Conservation (phyloP, 2,329 filamentous ascomycete species). For the Microcera coccophila region DNA sequence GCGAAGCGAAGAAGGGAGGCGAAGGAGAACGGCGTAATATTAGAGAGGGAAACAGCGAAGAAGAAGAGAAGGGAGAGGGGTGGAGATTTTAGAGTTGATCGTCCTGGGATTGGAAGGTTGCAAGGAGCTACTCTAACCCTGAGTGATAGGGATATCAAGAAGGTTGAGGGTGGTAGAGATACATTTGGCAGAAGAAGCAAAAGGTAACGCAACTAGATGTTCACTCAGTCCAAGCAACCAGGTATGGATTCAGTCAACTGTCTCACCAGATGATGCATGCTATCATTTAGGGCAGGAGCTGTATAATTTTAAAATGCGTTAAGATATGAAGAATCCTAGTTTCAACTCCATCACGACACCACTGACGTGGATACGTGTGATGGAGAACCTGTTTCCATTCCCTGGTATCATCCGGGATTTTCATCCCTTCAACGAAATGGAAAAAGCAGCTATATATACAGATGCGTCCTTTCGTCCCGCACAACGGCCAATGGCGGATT, state of each 20-base stretch:
- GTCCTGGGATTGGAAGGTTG: constrained; percentile 76
- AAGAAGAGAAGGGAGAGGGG: constrained; percentile 40
- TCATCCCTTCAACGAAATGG: constrained; percentile 9
- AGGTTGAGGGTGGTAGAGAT: constrained; percentile 58
- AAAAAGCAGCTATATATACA: constrained; percentile 32
- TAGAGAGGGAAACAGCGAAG: constrained; percentile 58
- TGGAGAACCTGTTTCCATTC: constrained; percentile 6
- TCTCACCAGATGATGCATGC: not conserved
- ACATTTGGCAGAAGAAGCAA: constrained; percentile 39
- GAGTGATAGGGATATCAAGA: constrained; percentile 70
- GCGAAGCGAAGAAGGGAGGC: constrained; percentile 71
- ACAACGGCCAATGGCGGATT: constrained; percentile 5
- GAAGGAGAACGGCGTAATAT: constrained; percentile 81
- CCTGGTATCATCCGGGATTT: constrained; percentile 17
- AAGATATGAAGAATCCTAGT: constrained; percentile 10
- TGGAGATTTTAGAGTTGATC: constrained; percentile 62
- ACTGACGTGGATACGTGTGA: constrained; percentile 11
- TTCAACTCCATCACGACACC: constrained; percentile 15
- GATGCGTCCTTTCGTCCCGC: constrained; percentile 19
- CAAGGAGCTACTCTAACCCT: constrained; percentile 74
- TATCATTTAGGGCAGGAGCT: not conserved
- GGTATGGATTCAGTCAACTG: too few relatives aligned
- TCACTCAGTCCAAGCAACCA: too few relatives aligned
- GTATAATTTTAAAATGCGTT: not conserved
- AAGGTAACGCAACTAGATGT: constrained; percentile 18